These are phyloP conservation scores for Penicillium malachiteum DNA, from an alignment of 495 filamentous ascomycete species.

Conservation along the genomic window DNA sequence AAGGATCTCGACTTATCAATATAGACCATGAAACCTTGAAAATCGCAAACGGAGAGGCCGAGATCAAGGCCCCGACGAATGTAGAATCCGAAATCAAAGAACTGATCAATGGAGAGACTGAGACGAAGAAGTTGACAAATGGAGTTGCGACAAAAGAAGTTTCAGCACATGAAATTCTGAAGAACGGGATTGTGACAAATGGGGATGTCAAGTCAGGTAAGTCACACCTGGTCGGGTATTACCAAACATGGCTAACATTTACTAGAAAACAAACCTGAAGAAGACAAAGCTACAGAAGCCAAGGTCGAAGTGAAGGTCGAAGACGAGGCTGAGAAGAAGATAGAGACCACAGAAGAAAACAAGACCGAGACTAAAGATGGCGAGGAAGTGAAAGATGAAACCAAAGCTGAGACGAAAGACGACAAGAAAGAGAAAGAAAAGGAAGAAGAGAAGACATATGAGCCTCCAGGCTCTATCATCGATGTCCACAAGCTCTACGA, in stretches of 20 bases:
- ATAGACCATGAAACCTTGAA: too few relatives aligned
- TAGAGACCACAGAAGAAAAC: background rate
- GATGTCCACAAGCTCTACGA: conserved; percentile 34
- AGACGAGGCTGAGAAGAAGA: background rate
- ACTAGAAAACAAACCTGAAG: background rate
- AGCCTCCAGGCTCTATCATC: conserved; percentile 24
- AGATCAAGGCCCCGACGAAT: too few relatives aligned
- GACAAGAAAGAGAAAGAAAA: conserved; percentile 4
- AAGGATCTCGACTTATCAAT: too few relatives aligned
- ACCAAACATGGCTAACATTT: background rate
- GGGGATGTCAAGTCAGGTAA: background rate
- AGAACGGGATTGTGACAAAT: background rate
- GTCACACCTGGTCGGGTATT: too few relatives aligned
- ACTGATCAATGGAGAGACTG: too few relatives aligned
- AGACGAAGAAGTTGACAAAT: background rate
- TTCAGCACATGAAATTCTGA: background rate
- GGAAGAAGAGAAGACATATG: conserved; percentile 8
- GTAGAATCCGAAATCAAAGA: too few relatives aligned
- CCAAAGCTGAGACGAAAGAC: background rate
- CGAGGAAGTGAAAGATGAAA: background rate
- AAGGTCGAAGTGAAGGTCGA: background rate
- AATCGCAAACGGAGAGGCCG: too few relatives aligned
- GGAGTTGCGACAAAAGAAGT: background rate
- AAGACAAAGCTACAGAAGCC: background rate
- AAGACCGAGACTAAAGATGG: background rate